Evolutionary conservation across 1,284 basidiomycete species (phyloP), one percentile per base, ranked within the genome.

Genomic region (Heterobasidion irregulare): DNA sequence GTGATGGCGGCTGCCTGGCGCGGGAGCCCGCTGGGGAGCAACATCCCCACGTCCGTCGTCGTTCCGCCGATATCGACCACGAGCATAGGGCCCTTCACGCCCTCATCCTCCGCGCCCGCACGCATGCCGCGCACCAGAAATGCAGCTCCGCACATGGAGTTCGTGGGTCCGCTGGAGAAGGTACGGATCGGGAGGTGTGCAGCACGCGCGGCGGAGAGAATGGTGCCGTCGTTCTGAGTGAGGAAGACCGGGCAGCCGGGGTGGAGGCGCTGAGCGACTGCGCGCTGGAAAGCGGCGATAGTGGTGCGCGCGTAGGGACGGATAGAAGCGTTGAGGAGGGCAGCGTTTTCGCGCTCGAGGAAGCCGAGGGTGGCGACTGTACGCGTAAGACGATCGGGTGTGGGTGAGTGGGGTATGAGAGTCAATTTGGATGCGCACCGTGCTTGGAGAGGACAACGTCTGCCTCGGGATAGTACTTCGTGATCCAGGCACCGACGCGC

Each of bases 41-140:
- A 60, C 7, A 79, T 74, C 12, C 78, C 78, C 0, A 78, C 74
- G 60, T 80, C 78, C 0, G 76, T 75, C 7, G 79, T 80, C 1
- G 80, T 83, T 0, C 79, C 80, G 26, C 80, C 82, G 53, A 83
- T 75, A 62, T 84, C 82, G 41, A 79, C 70, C 0, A 83, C 82
- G 50, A 84, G 68, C 47, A 72, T 71, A 6, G 74, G 72, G 68
- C 77, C 54, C 18, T 63, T 66, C 52, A 67, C 65, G 56, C 65
- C 54, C 67, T 68, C 63, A 72, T 69, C 9, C 41, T 16, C 16
- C 41, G 13, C 41, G 4, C 41, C 41, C 41, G 12, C 74, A 72
- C 0, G 78, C 74, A 10, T 49, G 12, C n/a, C 38, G 38, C 38
- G 16, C 18, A 36, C 36, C 12, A 82, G 69, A 63, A 76, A 81